Evolutionary conservation across 257 asterid species (phyloP).

Genomic region (Solanum commersonii): DNA sequence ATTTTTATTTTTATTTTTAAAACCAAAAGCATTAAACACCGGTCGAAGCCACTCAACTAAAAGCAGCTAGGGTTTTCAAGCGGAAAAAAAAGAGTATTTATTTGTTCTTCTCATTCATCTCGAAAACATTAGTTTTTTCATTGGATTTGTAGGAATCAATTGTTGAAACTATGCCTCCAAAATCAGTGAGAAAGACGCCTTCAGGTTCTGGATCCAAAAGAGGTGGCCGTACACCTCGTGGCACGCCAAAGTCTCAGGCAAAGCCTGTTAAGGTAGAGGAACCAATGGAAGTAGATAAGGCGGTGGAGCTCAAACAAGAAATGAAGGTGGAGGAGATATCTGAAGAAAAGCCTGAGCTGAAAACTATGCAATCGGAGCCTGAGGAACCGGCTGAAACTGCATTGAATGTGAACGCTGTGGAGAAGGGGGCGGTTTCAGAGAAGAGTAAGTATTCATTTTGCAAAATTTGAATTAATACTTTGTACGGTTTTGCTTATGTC

Average conservation of each 20-base stretch:
- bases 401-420: background rate
- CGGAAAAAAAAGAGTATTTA: background rate
- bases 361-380: background rate
- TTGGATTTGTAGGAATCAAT: background rate
- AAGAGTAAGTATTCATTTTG: conserved; percentile 15
- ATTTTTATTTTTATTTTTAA: too few relatives aligned
- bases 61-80: background rate
- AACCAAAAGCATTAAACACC: background rate
- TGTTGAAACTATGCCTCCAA: conserved; percentile 59
- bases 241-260: conserved; percentile 15
- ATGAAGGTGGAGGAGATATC: conserved; percentile 5
- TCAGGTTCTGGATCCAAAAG: conserved; percentile 74
- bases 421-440: background rate
- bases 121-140: background rate
- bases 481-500: background rate
- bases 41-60: background rate
- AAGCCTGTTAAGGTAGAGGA: conserved; percentile 25
- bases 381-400: background rate
- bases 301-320: background rate
- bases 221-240: conserved; percentile 38
- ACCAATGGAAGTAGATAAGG: conserved; percentile 8
- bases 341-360: conserved; percentile 3
- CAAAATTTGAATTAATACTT: background rate
- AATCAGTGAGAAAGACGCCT: conserved; percentile 46
- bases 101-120: background rate